A percentile compares a stretch with the other conserved stretches of the same genome.
Conservation (phyloP, 164 flowering plant genomes). For the Stephania cephalantha region DNA sequence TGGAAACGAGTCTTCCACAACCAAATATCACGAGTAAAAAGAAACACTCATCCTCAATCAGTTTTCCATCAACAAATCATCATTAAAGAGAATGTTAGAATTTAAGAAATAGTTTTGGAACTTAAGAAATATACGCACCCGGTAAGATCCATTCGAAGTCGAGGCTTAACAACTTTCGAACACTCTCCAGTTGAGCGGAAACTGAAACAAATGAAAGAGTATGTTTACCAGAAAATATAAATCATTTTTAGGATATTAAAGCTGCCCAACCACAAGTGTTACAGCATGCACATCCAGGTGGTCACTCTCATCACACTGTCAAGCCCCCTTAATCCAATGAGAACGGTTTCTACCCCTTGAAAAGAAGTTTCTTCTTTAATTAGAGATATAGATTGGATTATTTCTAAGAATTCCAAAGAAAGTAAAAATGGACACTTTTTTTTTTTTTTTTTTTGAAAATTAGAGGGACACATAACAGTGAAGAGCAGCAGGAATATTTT, state of each 20-base stretch:
- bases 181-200: slow-evolving; percentile 27
- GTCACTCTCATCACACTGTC: too few species aligned
- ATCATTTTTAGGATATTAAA: not conserved
- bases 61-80: not conserved
- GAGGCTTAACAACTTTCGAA: slow-evolving; percentile 22
- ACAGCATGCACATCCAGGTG: not conserved
- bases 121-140: slow-evolving; percentile 17
- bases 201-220: slow-evolving; percentile 21
- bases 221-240: not conserved
- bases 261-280: not conserved
- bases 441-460: too few species aligned
- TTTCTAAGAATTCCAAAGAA: not conserved
- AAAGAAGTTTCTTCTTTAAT: not conserved
- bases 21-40: too few species aligned
- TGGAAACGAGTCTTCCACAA: too few species aligned
- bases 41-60: not conserved
- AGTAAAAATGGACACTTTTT: not conserved
- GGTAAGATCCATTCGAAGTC: slow-evolving; percentile 44
- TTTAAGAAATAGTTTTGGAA: not conserved
- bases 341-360: not conserved
- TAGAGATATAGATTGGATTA: not conserved
- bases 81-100: not conserved
- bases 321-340: not conserved
- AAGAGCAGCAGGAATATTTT: not conserved
- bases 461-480: not conserved